Conservation (phyloP, 192 early-diverging fungal genomes). For the Coemansia sp. region DNA sequence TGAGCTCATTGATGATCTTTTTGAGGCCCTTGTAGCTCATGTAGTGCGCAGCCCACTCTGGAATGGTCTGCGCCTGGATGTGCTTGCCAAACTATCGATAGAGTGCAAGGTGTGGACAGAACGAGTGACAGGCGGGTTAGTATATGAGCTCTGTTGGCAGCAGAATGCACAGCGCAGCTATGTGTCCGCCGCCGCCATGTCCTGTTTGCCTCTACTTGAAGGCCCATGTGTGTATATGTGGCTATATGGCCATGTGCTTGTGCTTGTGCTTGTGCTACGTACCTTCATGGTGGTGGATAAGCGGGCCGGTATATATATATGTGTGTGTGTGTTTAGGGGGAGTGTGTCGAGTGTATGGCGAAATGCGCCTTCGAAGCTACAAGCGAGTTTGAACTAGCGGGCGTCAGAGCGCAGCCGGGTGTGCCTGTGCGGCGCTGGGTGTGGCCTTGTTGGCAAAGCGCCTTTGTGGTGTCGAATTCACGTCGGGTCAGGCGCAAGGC, state of each 20-base stretch:
- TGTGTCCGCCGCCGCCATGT: not conserved
- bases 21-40: conserved; percentile 98
- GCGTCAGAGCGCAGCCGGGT: no score
- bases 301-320: no score
- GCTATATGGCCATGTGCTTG: not conserved
- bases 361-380: no score
- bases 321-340: no score
- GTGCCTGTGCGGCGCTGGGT: no score
- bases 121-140: not conserved
- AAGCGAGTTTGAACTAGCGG: no score
- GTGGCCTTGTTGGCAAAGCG: no score
- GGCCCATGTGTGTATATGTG: not conserved
- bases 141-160: not conserved
- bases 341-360: no score
- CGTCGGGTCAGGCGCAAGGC: no score
- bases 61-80: conserved; percentile 85
- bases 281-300: no score
- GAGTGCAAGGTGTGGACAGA: not conserved
- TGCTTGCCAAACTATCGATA: conserved; percentile 92
- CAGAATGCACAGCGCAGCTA: not conserved
- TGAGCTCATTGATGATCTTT: conserved; percentile 85
- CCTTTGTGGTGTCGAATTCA: no score
- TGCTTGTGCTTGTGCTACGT: no score
- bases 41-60: conserved; percentile 92
- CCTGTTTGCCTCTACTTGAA: not conserved